Percentiles rank a stretch among this genome's conserved stretches.
phyloP scores from a whole-genome alignment of 257 asterid species.

The Echites panduratus region DNA sequence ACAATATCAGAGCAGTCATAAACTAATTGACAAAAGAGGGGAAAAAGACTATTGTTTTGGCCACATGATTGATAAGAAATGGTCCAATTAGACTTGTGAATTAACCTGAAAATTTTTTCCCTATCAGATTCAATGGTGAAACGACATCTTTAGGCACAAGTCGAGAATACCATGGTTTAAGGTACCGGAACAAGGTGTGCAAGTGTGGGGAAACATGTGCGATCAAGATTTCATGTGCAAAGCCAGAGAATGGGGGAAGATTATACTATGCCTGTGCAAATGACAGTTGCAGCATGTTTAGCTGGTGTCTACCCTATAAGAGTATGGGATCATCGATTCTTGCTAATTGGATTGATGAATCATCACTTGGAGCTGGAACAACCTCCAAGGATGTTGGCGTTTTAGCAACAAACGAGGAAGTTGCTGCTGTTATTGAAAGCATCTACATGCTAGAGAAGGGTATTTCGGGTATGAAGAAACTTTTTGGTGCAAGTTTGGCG shows the following conservation, averaged over 20 bases:
- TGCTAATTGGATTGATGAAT: neutral
- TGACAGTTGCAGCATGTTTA: neutral
- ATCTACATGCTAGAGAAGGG: neutral
- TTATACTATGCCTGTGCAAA: neutral
- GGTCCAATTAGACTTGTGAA: too few relatives aligned
- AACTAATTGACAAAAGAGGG: too few relatives aligned
- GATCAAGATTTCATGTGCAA: neutral
- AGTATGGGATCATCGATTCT: neutral
- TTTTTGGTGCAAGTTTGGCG: neutral
- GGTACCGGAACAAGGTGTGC: neutral
- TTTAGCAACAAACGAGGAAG: neutral
- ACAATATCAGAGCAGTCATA: too few relatives aligned
- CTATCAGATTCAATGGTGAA: too few relatives aligned
- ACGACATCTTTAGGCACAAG: neutral
- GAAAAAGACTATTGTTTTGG: too few relatives aligned
- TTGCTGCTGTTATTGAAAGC: neutral
- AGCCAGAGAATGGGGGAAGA: neutral
- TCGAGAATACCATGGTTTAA: neutral
- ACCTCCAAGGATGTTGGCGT: neutral
- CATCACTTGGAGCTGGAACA: too few relatives aligned
- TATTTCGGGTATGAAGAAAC: neutral
- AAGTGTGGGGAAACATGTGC: slow-evolving; percentile 3
- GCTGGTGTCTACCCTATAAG: neutral
- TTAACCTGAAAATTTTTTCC: too few relatives aligned
- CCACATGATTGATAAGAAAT: too few relatives aligned